phyloP scores from a whole-genome alignment of 371 early-diverging fungal genomes.

The Mycotypha africana region DNA sequence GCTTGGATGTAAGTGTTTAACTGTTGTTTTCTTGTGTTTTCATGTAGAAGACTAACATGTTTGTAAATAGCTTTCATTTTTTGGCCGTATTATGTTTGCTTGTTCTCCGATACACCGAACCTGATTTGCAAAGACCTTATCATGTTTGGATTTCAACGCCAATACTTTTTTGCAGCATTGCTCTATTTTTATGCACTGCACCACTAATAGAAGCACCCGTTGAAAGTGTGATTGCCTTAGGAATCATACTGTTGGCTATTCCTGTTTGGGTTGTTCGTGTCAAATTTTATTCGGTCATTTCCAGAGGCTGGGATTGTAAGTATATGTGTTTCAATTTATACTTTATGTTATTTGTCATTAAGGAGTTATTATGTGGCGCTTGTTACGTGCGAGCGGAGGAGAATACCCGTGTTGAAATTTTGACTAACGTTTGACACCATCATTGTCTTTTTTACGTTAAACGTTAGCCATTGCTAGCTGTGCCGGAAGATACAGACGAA shows the following conservation, averaged over 20 bases:
- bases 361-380: too few species aligned
- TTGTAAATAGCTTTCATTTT: conserved; percentile 30
- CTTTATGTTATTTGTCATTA: too few species aligned
- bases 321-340: conserved; percentile 6
- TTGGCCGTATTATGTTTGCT: conserved; percentile 49
- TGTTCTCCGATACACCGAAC: conserved; percentile 54
- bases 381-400: too few species aligned
- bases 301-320: conserved; percentile 28
- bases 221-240: conserved; percentile 44
- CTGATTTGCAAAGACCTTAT: conserved; percentile 58
- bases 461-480: too few species aligned
- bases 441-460: too few species aligned
- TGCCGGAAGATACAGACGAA: conserved; percentile 9
- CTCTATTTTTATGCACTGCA: conserved; percentile 54
- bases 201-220: conserved; percentile 59
- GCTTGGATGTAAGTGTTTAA: conserved; percentile 78
- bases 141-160: conserved; percentile 58
- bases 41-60: background rate
- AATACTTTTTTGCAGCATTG: conserved; percentile 50
- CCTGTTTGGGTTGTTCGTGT: conserved; percentile 50
- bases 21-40: too few species aligned
- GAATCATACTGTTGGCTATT: conserved; percentile 35
- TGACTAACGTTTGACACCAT: too few species aligned
- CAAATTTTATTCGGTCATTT: conserved; percentile 23
- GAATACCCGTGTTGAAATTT: too few species aligned